Conservation (phyloP, 163 green algal species). For the Chloromonas sp. region DNA sequence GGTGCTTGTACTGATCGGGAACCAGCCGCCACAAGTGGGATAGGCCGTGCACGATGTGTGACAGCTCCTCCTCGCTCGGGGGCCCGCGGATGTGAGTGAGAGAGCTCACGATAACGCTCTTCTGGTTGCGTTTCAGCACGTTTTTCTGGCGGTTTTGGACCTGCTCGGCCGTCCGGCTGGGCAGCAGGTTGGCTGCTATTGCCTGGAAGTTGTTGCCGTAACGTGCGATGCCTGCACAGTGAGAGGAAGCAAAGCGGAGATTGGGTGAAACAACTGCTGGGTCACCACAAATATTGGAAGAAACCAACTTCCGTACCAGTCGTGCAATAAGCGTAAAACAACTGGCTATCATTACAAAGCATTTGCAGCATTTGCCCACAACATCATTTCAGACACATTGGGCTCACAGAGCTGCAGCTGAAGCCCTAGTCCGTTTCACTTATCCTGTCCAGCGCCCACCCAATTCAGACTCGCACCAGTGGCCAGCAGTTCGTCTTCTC, state of each 20-base stretch:
- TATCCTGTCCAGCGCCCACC: too few relatives aligned
- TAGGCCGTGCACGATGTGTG: too few relatives aligned
- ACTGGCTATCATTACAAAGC: too few relatives aligned
- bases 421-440: neutral
- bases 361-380: neutral
- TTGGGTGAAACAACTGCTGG: neutral
- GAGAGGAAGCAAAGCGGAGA: neutral
- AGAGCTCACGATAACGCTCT: too few relatives aligned
- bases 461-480: neutral
- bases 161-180: neutral
- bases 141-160: neutral
- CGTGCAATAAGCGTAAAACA: neutral
- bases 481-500: constrained; percentile 5
- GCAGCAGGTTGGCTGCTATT: neutral
- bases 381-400: neutral
- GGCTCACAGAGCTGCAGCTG: neutral
- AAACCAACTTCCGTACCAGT: neutral
- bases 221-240: neutral
- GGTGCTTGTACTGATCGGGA: too few relatives aligned
- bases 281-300: neutral
- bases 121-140: too few relatives aligned
- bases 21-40: too few relatives aligned
- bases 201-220: neutral
- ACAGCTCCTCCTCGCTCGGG: too few relatives aligned
- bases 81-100: too few relatives aligned